Evolutionary conservation across 2,329 filamentous ascomycete species (phyloP).

Genomic region (Colletotrichum tamarilloi): DNA sequence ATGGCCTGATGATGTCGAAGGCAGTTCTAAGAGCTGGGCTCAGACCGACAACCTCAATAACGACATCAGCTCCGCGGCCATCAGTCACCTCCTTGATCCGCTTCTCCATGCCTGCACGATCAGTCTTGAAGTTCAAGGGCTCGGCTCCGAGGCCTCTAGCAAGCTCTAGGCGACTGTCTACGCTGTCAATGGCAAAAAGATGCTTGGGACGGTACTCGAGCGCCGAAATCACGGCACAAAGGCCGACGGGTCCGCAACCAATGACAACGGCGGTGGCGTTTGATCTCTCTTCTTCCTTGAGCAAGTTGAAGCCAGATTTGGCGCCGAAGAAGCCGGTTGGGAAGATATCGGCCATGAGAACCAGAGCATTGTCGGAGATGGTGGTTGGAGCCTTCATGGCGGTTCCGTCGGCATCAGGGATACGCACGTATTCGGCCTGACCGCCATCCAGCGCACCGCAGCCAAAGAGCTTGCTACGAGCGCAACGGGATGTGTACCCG

Average conservation of each 20-base stretch:
- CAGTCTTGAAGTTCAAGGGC: conserved; percentile 80
- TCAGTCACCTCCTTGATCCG: conserved; percentile 80
- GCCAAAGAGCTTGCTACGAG: conserved; percentile 77
- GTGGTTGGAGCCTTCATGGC: conserved; percentile 74
- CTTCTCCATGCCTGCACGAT: conserved; percentile 72
- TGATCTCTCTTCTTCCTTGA: conserved; percentile 65
- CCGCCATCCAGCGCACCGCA: conserved; percentile 76
- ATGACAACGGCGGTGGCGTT: conserved; percentile 82
- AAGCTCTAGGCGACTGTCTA: conserved; percentile 78
- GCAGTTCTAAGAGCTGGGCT: conserved; percentile 76
- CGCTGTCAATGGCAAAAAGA: conserved; percentile 82
- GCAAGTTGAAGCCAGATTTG: conserved; percentile 77
- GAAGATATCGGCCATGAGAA: conserved; percentile 95
- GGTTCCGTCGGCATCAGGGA: conserved; percentile 84
- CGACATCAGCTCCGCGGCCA: conserved; percentile 85
- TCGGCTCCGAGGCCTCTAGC: conserved; percentile 82
- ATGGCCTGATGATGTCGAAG: conserved; percentile 78
- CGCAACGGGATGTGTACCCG: conserved; percentile 82
- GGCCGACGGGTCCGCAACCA: conserved; percentile 86
- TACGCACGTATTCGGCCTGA: conserved; percentile 84
- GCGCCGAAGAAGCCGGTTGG: conserved; percentile 89
- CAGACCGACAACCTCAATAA: conserved; percentile 82
- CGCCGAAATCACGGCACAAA: conserved; percentile 84
- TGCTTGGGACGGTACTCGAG: conserved; percentile 80
- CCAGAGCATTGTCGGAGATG: conserved; percentile 80